Evolutionary conservation across 345 rosid genomes (phyloP).

Genomic region (Turnera subulata): DNA sequence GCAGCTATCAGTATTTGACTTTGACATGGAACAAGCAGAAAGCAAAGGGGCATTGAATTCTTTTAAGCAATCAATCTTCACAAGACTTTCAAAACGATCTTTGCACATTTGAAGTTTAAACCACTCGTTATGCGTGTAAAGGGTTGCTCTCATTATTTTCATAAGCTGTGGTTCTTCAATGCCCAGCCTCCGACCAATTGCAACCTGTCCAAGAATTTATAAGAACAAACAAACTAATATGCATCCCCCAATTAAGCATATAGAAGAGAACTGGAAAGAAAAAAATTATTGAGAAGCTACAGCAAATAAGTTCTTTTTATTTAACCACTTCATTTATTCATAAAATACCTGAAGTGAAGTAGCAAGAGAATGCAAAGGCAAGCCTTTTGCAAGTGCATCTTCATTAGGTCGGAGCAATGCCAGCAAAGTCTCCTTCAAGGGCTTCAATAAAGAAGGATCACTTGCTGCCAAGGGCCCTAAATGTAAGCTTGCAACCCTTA

Average conservation of each 20-base stretch:
- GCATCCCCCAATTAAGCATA: neutral
- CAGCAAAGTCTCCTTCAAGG: slow-evolving; percentile 83
- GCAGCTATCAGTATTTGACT: slow-evolving; percentile 58
- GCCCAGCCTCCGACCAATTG: slow-evolving; percentile 70
- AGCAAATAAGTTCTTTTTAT: neutral
- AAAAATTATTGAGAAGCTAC: neutral
- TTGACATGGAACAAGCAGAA: slow-evolving; percentile 42
- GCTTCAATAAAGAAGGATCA: slow-evolving; percentile 61
- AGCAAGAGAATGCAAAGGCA: slow-evolving; percentile 68
- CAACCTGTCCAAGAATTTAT: slow-evolving; percentile 43
- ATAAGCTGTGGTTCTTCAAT: slow-evolving; percentile 86
- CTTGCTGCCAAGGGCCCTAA: slow-evolving; percentile 85
- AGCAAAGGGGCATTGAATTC: slow-evolving; percentile 53
- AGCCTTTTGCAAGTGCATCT: slow-evolving; percentile 49
- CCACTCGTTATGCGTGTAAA: slow-evolving; percentile 82
- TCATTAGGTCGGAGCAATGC: slow-evolving; percentile 63
- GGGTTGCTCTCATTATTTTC: slow-evolving; percentile 84
- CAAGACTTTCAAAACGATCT: slow-evolving; percentile 35
- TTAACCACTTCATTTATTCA: neutral
- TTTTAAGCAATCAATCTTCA: slow-evolving; percentile 61
- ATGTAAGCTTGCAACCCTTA: slow-evolving; percentile 76
- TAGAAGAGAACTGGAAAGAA: neutral
- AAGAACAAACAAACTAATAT: too few relatives aligned
- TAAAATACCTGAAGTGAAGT: slow-evolving; percentile 76
- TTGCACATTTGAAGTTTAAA: slow-evolving; percentile 92